Evolutionary conservation across 2,329 filamentous ascomycete species (phyloP), one percentile per base, ranked within the genome.

Genomic region (Aspergillus costaricaensis): DNA sequence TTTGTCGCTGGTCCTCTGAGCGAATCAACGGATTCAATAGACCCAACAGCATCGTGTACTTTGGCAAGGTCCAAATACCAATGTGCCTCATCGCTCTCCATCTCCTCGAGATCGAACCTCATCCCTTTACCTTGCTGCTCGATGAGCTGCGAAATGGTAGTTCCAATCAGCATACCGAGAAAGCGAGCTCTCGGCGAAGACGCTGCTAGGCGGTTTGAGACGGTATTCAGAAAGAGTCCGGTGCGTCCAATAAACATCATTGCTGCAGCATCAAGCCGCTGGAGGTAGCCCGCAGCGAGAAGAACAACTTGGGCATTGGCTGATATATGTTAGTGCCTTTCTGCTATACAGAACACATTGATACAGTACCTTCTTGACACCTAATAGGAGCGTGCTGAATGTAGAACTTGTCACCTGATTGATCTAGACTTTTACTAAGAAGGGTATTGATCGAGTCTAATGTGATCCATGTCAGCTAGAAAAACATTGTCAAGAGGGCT

Each of bases 81-180:
- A 39, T 81, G 78, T 2, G 89, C 90, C 71, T 97, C 92, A 1
- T 86, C 82, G 1, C 85, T 86, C 48, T 88, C 83, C 72, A 88
- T 88, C 61, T 96, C 92, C 19, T 95, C 90, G 69, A 93, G 85
- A 39, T 93, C 88, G 70, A 99, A 98, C 62, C 90, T 87, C 72
- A 99, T 87, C 58, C 83, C 86, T 59, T 88, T 89, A 8, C 89
- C 89, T 25, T 83, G 84, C 58, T 84, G 80, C 66, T 91, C 90
- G 14, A 87, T 80, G 52, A 96, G 76, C 49, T 79, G 79, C 0
- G 86, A 89, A 2, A 89, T 79, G 1, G 88, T 86, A 66, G 92
- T 92, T 4, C 91, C 95, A 32, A 96, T 87, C 2, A 91, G 82
- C 87, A 99, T 96, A 0, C 95, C 95, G 0, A 99, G 82, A 66